These are phyloP conservation scores for Penicillium sp. DNA, from an alignment of 2,329 filamentous ascomycete species.

Conservation along the genomic window DNA sequence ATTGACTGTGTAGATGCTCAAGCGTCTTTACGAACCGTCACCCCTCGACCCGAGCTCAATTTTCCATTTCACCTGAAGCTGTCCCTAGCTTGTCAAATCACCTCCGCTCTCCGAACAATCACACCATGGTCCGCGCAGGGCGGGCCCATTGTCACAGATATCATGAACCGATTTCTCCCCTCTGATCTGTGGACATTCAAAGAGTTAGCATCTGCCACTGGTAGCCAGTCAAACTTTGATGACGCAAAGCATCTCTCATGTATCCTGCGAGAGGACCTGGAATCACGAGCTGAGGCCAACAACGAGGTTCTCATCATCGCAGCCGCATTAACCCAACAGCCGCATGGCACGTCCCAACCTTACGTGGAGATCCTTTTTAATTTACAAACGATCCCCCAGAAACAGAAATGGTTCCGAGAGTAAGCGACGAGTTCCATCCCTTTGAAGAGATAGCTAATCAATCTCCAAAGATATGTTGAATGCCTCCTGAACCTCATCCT, in stretches of 20 bases:
- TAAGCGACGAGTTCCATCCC: neutral
- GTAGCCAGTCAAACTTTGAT: constrained; percentile 17
- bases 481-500: constrained; percentile 13
- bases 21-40: constrained; percentile 23
- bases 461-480: constrained; percentile 13
- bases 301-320: constrained; percentile 20
- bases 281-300: constrained; percentile 11
- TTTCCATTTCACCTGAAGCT: constrained; percentile 24
- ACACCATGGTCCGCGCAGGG: constrained; percentile 18
- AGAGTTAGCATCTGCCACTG: constrained; percentile 22
- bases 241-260: constrained; percentile 23
- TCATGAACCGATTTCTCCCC: constrained; percentile 19
- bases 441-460: neutral
- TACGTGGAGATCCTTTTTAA: constrained; percentile 19
- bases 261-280: constrained; percentile 22
- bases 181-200: constrained; percentile 21
- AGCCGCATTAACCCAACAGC: constrained; percentile 14
- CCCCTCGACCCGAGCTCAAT: constrained; percentile 14
- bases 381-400: constrained; percentile 11
- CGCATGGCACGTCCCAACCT: constrained; percentile 1
- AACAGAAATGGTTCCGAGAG: constrained; percentile 19
- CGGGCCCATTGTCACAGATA: constrained; percentile 11
- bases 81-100: constrained; percentile 25
- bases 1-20: constrained; percentile 18
- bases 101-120: constrained; percentile 23